A percentile compares a stretch with the other conserved stretches of the same genome.
Evolutionary conservation across 2,329 filamentous ascomycete genomes (phyloP).

Genomic region (Pseudocercospora macadamiae): DNA sequence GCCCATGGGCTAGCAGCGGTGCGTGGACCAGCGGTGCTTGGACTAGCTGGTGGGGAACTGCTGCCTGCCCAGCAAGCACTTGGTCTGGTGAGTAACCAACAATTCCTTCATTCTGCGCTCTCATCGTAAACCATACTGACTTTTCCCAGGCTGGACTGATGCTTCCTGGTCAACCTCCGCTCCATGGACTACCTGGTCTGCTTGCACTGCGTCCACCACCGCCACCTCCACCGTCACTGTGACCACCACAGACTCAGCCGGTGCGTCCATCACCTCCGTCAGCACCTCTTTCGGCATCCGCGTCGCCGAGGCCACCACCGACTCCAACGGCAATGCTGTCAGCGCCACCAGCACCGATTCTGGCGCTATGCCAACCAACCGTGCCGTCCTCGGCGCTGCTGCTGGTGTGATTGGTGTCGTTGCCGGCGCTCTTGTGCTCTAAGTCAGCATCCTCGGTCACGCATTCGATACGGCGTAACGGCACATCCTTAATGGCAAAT

Average conservation of each 20-base stretch:
- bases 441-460: slow-evolving; percentile 4
- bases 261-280: slow-evolving; percentile 27
- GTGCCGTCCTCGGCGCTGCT: slow-evolving; percentile 30
- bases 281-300: slow-evolving; percentile 37
- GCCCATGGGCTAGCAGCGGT: slow-evolving; percentile 35
- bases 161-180: slow-evolving; percentile 36
- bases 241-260: slow-evolving; percentile 27
- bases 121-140: not conserved
- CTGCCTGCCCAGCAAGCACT: slow-evolving; percentile 37
- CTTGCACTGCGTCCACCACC: slow-evolving; percentile 38
- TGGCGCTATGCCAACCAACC: slow-evolving; percentile 29
- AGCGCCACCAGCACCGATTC: slow-evolving; percentile 23
- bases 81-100: slow-evolving; percentile 34
- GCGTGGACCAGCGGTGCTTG: slow-evolving; percentile 39
- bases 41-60: slow-evolving; percentile 42
- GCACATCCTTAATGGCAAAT: not conserved
- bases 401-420: slow-evolving; percentile 36
- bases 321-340: slow-evolving; percentile 10
- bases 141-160: slow-evolving; percentile 36
- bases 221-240: slow-evolving; percentile 37
- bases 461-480: not conserved
- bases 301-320: slow-evolving; percentile 31
- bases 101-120: not conserved
- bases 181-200: slow-evolving; percentile 42
- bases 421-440: slow-evolving; percentile 37